Evolutionary conservation across 2,329 filamentous ascomycete genomes (phyloP).

Genomic region (Zymoseptoria brevis): DNA sequence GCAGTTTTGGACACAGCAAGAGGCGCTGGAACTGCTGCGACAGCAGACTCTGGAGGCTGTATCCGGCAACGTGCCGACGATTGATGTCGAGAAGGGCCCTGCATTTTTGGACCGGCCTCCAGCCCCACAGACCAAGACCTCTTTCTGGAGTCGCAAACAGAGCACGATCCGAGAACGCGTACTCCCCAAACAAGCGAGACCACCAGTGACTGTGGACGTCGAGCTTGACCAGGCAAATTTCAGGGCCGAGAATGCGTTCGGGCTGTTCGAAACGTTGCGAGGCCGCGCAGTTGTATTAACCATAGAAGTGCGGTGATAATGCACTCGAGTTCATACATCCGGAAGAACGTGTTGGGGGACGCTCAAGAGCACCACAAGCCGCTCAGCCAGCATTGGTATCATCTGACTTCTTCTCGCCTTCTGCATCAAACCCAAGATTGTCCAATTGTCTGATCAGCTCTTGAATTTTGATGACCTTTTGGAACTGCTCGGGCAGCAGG

Average conservation of each 20-base stretch:
- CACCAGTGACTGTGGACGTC: slow-evolving; percentile 24
- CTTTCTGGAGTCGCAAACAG: slow-evolving; percentile 17
- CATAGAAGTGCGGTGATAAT: slow-evolving; percentile 19
- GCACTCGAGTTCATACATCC: not conserved
- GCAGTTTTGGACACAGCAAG: slow-evolving; percentile 29
- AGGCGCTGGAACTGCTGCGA: slow-evolving; percentile 21
- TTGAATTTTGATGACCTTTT: slow-evolving; percentile 95
- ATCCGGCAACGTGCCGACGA: slow-evolving; percentile 6
- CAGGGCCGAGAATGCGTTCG: slow-evolving; percentile 37
- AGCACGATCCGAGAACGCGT: slow-evolving; percentile 6
- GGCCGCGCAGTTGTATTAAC: slow-evolving; percentile 19
- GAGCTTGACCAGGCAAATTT: slow-evolving; percentile 34
- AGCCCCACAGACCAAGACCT: slow-evolving; percentile 7
- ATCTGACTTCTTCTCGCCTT: slow-evolving; percentile 52
- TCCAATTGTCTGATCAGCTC: slow-evolving; percentile 87
- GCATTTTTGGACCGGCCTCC: slow-evolving; percentile 6
- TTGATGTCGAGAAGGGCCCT: not conserved
- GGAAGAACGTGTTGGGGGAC: not conserved
- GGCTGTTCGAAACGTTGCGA: slow-evolving; percentile 36
- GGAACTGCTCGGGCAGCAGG: slow-evolving; percentile 86
- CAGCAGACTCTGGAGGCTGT: slow-evolving; percentile 18
- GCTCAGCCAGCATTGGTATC: slow-evolving; percentile 5
- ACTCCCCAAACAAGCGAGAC: not conserved
- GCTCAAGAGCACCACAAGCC: not conserved
- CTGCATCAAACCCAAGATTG: slow-evolving; percentile 70